phyloP scores from a whole-genome alignment of 179 eudicot species.

The Beta macrorhiza region DNA sequence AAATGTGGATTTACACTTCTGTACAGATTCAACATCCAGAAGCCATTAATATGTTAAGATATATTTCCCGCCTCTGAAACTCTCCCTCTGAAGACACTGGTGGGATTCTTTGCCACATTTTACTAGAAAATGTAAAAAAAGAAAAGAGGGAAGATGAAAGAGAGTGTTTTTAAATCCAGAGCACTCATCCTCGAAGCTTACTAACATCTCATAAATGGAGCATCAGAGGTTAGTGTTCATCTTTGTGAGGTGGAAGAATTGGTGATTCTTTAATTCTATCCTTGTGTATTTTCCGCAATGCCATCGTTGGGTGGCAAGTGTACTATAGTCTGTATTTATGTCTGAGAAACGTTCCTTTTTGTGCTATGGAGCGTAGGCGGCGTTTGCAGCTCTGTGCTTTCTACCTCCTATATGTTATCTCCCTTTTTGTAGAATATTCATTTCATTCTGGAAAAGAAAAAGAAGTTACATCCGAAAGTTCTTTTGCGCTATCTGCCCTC shows the following conservation, averaged over 20 bases:
- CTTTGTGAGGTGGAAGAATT: conserved; percentile 23
- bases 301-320: conserved; percentile 24
- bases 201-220: conserved; percentile 26
- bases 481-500: too few species aligned
- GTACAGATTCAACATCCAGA: conserved; percentile 34
- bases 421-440: conserved; percentile 27
- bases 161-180: not conserved
- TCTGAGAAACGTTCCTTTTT: conserved; percentile 6
- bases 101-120: not conserved
- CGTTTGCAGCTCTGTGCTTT: not conserved
- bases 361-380: conserved; percentile 11
- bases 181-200: conserved; percentile 12
- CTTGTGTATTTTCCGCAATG: conserved; percentile 19
- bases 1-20: conserved; percentile 15
- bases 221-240: conserved; percentile 8
- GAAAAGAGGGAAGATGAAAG: not conserved
- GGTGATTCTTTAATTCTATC: conserved; percentile 33
- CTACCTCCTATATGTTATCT: conserved; percentile 15
- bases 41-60: conserved; percentile 1
- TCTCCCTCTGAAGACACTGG: conserved; percentile 4
- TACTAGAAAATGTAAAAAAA: not conserved
- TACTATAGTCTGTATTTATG: conserved; percentile 28
- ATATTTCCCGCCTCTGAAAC: conserved; percentile 1
- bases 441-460: conserved; percentile 21
- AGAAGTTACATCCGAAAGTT: not conserved